Evolutionary conservation across 495 filamentous ascomycete species (phyloP), one percentile per base, ranked within the genome.

Genomic region (Haplographium delicatum): DNA sequence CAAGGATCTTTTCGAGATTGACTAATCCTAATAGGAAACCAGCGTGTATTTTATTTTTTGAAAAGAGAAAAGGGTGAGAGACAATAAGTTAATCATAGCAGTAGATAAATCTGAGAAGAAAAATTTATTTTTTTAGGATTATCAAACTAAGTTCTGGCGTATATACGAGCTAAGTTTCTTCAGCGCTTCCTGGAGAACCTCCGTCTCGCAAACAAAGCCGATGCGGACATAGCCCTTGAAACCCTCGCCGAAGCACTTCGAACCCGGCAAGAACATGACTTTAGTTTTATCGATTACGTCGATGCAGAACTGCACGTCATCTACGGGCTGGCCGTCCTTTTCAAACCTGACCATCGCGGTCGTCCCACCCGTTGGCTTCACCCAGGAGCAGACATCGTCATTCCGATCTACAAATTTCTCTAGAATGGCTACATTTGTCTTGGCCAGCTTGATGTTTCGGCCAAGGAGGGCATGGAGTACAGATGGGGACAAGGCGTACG

Each of bases 161-260:
- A 95, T 66, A 64, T 91, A 95, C 15, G 56, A 56, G 13, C 70
- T 70, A 45, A 89, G 56, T 37, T 68, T 75, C 53, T 82, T 69
- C 56, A 95, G 53, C 5, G 81, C 91, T 56, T 82, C 73, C 47
- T 77, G 70, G 37, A 95, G 59, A 9, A 91, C 78, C 22, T 79
- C 72, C 0, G 86, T 90, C 48, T 85, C 74, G 53, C 75, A 81
- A n/a, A 80, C 86, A 66, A 82, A 95, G 3, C 89, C 88, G 50
- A 96, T 75, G 37, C 90, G 69, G 3, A 95, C 83, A 65, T 75
- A 93, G 5, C 91, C 90, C 55, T 74, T 69, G 50, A 90, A 95
- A 38, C 93, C 85, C 34, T 64, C 46, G 1, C 78, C 77, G 68
- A 96, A 96, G 56, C 86, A 91, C 5, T 69, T 66, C 45, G 81